phyloP scores from a whole-genome alignment of 495 filamentous ascomycete genomes.

The Rostrohypoxylon terebratum region DNA sequence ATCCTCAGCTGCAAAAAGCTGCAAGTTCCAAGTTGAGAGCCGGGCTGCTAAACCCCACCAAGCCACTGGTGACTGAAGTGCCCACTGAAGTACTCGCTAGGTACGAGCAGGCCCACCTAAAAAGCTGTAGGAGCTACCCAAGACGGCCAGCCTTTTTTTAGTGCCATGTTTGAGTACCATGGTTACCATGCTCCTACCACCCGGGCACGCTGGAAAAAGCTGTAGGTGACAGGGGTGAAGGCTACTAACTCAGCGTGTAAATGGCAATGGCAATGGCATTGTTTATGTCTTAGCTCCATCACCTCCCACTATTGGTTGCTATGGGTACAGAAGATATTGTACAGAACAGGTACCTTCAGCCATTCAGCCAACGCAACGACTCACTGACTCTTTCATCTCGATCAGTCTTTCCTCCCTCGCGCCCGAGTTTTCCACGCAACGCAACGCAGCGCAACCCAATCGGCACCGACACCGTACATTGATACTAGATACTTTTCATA shows the following conservation, averaged over 20 bases:
- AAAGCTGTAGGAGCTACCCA: conserved; percentile 38
- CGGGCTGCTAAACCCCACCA: conserved; percentile 24
- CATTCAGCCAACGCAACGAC: conserved; percentile 25
- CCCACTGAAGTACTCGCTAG: conserved; percentile 28
- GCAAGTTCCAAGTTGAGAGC: conserved; percentile 42
- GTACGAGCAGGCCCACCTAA: conserved; percentile 30
- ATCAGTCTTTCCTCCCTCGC: conserved; percentile 19
- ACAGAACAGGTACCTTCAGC: conserved; percentile 7
- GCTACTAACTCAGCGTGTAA: neutral
- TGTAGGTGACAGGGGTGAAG: conserved; percentile 12
- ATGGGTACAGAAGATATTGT: conserved; percentile 33
- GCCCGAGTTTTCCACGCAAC: conserved; percentile 9
- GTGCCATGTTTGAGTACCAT: conserved; percentile 6
- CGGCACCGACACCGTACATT: neutral
- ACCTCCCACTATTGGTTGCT: conserved; percentile 37
- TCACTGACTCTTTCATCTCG: conserved; percentile 20
- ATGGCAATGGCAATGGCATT: conserved; percentile 33
- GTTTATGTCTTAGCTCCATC: conserved; percentile 43
- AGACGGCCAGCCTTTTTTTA: conserved; percentile 22
- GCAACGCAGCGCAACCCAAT: neutral
- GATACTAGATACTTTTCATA: conserved; percentile 3
- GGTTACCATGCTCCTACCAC: conserved; percentile 9
- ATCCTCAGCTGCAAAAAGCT: conserved; percentile 42
- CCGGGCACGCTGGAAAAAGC: neutral
- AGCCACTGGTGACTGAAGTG: too few relatives aligned